Conservation (phyloP, 2,329 filamentous ascomycete genomes). For the Juglanconis juglandina region DNA sequence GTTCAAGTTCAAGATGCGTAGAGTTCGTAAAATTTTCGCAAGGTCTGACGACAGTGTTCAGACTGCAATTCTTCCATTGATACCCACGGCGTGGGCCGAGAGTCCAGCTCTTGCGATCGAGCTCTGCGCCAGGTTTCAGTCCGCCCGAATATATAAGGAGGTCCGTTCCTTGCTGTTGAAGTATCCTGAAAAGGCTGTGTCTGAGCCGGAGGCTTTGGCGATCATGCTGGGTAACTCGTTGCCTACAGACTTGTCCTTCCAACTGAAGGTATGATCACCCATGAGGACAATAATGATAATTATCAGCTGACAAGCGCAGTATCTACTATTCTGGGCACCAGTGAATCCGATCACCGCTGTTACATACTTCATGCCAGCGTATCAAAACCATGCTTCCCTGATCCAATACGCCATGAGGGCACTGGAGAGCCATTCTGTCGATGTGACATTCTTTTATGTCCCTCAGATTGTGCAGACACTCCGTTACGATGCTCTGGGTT, state of each 20-base stretch:
- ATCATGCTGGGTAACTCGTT: constrained; percentile 74
- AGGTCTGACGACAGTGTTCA: constrained; percentile 28
- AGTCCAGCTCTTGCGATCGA: constrained; percentile 85
- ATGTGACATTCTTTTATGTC: constrained; percentile 98
- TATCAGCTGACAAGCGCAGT: constrained; percentile 46
- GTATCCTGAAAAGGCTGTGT: constrained; percentile 77
- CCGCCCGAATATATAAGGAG: constrained; percentile 67
- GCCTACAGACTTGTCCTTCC: constrained; percentile 74
- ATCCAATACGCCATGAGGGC: constrained; percentile 97
- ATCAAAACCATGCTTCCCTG: constrained; percentile 86
- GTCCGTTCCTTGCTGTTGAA: constrained; percentile 77
- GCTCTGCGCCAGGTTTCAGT: constrained; percentile 74
- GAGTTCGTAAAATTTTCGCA: not conserved
- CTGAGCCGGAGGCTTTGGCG: constrained; percentile 77
- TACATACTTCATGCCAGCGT: constrained; percentile 88
- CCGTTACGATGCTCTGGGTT: constrained; percentile 87
- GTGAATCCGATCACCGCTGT: constrained; percentile 91
- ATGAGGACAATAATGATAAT: constrained; percentile 12
- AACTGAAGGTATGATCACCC: constrained; percentile 66
- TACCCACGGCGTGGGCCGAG: constrained; percentile 84
- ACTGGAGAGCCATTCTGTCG: constrained; percentile 89
- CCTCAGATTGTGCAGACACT: constrained; percentile 96
- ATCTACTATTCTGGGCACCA: constrained; percentile 87
- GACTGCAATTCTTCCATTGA: constrained; percentile 58
- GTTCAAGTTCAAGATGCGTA: not conserved